Evolutionary conservation across 2,329 filamentous ascomycete species (phyloP).

Genomic region (Hawksworthiomyces lignivorus): DNA sequence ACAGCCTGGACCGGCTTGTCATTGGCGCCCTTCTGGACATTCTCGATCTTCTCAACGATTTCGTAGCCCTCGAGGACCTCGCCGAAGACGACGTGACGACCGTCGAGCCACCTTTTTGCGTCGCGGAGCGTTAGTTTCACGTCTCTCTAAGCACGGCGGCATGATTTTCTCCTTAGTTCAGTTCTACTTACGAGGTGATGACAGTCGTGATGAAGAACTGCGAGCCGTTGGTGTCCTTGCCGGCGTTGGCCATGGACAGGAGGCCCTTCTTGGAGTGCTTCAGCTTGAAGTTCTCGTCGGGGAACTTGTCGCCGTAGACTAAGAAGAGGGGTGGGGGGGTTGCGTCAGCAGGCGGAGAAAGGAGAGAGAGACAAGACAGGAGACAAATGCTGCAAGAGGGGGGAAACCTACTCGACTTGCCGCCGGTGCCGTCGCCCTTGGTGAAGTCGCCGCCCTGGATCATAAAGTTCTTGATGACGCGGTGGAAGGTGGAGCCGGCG

Average conservation of each 20-base stretch:
- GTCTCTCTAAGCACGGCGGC: too few species aligned
- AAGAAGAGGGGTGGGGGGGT: too few species aligned
- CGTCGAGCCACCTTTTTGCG: conserved; percentile 82
- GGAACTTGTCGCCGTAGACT: conserved; percentile 79
- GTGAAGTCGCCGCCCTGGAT: conserved; percentile 89
- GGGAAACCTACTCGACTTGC: conserved; percentile 64
- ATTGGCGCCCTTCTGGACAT: conserved; percentile 53
- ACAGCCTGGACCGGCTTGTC: conserved; percentile 63
- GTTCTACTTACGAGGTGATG: conserved; percentile 61
- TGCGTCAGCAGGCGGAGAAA: too few species aligned
- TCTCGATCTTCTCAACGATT: conserved; percentile 71
- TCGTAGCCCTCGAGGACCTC: conserved; percentile 84
- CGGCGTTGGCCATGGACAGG: conserved; percentile 79
- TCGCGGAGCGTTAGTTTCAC: conserved; percentile 3
- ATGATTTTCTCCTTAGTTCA: too few species aligned
- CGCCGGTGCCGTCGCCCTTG: conserved; percentile 71
- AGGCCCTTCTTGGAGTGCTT: conserved; percentile 82
- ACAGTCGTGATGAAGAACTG: conserved; percentile 90
- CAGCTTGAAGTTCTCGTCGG: conserved; percentile 91
- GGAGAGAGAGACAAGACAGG: too few species aligned
- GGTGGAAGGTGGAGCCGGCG: conserved; percentile 76
- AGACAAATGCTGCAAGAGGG: not conserved
- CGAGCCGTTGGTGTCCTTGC: conserved; percentile 78
- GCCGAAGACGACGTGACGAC: conserved; percentile 79
- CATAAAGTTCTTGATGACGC: conserved; percentile 87